Evolutionary conservation across 441 rosid species (phyloP), one percentile per base, ranked within the genome.

Genomic region (Daphne laureola): DNA sequence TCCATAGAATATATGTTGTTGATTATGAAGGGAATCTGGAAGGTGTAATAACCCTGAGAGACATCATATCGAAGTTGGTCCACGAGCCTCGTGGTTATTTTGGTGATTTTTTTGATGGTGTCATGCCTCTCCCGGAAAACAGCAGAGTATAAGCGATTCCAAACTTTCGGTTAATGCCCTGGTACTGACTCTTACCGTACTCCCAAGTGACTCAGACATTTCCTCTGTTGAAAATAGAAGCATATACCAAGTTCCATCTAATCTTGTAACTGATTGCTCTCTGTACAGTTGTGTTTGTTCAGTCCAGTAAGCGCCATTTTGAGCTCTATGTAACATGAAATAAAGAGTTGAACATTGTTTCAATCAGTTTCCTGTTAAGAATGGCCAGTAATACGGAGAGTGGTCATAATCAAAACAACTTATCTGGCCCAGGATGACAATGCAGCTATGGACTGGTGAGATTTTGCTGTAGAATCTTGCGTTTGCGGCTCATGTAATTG

Each of bases 31-130:
- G 89, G 53, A 82, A 84, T 67, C 77, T 90, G 49, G 87, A 84
- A 76, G 97, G 97, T 8, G 89, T 84, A 43, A 79, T 86, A 64
- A 90, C 97, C 5, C 74, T 87, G 35, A 70, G 96, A 62, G 97
- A 87, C 74, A 87, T 90, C 53, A 87, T 90, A 43, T 78, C 87
- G 31, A 86, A 80, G 75, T 86, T 87, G 8, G 97, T 84, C 43
- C 87, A 90, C 14, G 97, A 90, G 65, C 97, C 97, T 12, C 81
- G 60, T 21, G 89, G 91, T 62, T 90, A 90, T 62, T 90, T 90
- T 27, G 97, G 97, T 1, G 96, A 90, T 71, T 90, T 90, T 82
- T 90, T 90, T 45, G 96, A 90, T 25, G 97, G 97, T 7, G 86
- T 90, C 23, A 49, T 84, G 45, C 96, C 97, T 2, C 72, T 84